These are phyloP conservation scores for Guillardia theta DNA, from an alignment of 78 protist species.

Conservation along the genomic window DNA sequence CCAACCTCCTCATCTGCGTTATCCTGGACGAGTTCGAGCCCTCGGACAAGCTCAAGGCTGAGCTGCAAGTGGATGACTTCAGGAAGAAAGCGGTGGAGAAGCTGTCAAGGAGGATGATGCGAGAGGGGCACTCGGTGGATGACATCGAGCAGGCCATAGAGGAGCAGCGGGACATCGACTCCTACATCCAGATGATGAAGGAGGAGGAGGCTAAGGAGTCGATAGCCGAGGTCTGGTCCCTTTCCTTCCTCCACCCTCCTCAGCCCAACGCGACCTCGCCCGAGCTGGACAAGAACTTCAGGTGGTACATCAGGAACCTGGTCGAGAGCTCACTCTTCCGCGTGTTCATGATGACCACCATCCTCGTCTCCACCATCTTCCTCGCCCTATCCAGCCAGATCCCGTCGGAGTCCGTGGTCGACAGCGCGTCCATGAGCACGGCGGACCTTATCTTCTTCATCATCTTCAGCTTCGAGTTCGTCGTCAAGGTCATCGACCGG, in stretches of 20 bases:
- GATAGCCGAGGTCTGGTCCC: too few relatives aligned
- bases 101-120: too few relatives aligned
- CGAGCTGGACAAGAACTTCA: not conserved
- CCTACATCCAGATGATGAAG: too few relatives aligned
- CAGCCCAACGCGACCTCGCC: not conserved
- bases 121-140: too few relatives aligned
- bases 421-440: not conserved
- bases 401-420: not conserved
- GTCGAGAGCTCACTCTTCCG: not conserved
- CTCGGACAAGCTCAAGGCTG: not conserved
- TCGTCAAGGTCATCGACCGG: not conserved
- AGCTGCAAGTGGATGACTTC: not conserved
- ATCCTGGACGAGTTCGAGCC: not conserved
- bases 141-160: too few relatives aligned
- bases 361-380: not conserved
- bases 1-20: not conserved
- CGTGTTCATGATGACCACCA: not conserved
- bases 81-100: too few relatives aligned
- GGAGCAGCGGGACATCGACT: too few relatives aligned
- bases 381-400: not conserved
- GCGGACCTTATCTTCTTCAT: not conserved
- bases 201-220: too few relatives aligned
- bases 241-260: too few relatives aligned
- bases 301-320: not conserved
- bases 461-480: not conserved